phyloP scores from a whole-genome alignment of 805 yeast genomes.

The Candida nitratophila region DNA sequence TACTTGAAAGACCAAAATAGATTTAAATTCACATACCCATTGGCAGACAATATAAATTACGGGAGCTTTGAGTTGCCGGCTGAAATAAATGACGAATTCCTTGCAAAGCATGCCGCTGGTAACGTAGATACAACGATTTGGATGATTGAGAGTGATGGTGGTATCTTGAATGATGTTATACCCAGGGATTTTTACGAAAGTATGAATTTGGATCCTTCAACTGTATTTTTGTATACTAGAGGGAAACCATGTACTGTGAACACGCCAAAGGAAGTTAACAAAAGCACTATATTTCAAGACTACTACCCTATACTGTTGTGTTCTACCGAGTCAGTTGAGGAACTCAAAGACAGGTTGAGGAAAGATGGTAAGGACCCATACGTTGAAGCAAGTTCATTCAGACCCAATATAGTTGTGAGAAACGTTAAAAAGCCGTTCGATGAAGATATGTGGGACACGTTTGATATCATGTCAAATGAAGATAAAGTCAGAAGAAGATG shows the following conservation, averaged over 20 bases:
- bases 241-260: slow-evolving; percentile 18
- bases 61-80: slow-evolving; percentile 11
- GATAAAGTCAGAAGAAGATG: slow-evolving; percentile 8
- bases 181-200: slow-evolving; percentile 11
- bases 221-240: slow-evolving; percentile 16
- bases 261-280: slow-evolving; percentile 15
- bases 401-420: slow-evolving; percentile 21
- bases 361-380: slow-evolving; percentile 6
- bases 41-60: slow-evolving; percentile 2
- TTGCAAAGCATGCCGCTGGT: slow-evolving; percentile 11
- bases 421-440: slow-evolving; percentile 15
- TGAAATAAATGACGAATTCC: slow-evolving; percentile 11
- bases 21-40: slow-evolving; percentile 16
- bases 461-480: slow-evolving; percentile 11
- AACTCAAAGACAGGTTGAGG: slow-evolving; percentile 6
- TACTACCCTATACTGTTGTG: slow-evolving; percentile 23
- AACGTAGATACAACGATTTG: slow-evolving; percentile 11
- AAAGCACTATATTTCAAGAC: slow-evolving; percentile 24
- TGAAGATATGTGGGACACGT: slow-evolving; percentile 20
- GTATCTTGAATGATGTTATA: slow-evolving; percentile 14
- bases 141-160: slow-evolving; percentile 13
- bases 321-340: slow-evolving; percentile 15
- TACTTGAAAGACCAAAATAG: slow-evolving; percentile 5
- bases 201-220: slow-evolving; percentile 12
- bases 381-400: slow-evolving; percentile 14